Conservation (phyloP, 805 yeast species). For the Candida arabinofermentans region DNA sequence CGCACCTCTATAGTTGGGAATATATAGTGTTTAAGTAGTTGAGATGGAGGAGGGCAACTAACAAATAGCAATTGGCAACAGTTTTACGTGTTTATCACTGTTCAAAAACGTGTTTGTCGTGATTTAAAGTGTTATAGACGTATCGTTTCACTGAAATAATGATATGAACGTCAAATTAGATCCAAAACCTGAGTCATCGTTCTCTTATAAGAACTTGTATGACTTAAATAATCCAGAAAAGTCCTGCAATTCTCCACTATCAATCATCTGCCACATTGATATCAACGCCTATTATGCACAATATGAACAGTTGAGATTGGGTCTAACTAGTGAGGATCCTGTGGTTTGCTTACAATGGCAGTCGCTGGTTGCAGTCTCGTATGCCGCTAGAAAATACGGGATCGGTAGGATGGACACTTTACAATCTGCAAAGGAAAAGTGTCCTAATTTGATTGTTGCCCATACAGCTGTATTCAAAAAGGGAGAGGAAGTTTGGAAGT, state of each 20-base stretch:
- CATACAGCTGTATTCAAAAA: slow-evolving; percentile 93
- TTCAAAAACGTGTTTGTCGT: background rate
- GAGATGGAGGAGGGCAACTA: background rate
- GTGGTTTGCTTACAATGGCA: slow-evolving; percentile 95
- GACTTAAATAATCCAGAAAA: slow-evolving; percentile 42
- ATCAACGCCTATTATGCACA: slow-evolving; percentile 96
- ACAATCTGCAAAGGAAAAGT: slow-evolving; percentile 63
- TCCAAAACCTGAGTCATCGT: slow-evolving; percentile 35
- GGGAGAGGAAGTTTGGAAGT: slow-evolving; percentile 83
- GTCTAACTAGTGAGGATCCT: slow-evolving; percentile 64
- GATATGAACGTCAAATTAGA: slow-evolving; percentile 3
- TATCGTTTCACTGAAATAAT: background rate
- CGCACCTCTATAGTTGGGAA: no score
- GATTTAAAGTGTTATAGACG: no score
- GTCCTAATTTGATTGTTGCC: slow-evolving; percentile 72
- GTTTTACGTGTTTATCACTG: no score
- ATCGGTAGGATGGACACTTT: slow-evolving; percentile 73
- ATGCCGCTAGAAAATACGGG: slow-evolving; percentile 84
- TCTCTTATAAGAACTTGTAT: slow-evolving; percentile 45
- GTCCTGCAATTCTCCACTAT: slow-evolving; percentile 61
- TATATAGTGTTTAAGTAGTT: no score
- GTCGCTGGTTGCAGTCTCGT: slow-evolving; percentile 82
- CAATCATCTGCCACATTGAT: slow-evolving; percentile 83
- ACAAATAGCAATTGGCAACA: no score
- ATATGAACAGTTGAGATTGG: slow-evolving; percentile 76